A percentile compares a stretch with the other conserved stretches of the same genome.
phyloP scores from a whole-genome alignment of 176 grass and related monocot species.

The Calamus simplicifolius region DNA sequence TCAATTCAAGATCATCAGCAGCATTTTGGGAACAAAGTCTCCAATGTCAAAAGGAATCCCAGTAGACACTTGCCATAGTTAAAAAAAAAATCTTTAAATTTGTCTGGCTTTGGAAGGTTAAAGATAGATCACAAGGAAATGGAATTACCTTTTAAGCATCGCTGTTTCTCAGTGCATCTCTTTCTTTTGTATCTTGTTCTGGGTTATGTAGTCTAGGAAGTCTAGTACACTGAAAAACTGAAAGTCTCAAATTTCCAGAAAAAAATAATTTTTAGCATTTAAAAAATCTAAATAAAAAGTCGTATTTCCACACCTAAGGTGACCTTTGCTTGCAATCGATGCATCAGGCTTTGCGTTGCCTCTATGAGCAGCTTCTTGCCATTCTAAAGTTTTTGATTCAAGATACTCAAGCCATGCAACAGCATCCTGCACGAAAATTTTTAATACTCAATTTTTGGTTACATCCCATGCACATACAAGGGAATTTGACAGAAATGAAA shows the following conservation, averaged over 20 bases:
- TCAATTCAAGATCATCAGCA: no score
- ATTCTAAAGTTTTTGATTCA: constrained; percentile 86
- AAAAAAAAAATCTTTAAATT: no score
- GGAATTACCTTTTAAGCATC: constrained; percentile 57
- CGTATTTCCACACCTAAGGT: constrained; percentile 82
- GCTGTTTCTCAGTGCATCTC: constrained; percentile 59
- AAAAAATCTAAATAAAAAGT: constrained; percentile 2
- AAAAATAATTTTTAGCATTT: constrained; percentile 14
- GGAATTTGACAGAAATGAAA: neutral
- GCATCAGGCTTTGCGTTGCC: constrained; percentile 95
- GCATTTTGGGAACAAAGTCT: no score
- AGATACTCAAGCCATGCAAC: constrained; percentile 97
- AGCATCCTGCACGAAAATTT: constrained; percentile 61
- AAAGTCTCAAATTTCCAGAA: constrained; percentile 23
- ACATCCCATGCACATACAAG: neutral
- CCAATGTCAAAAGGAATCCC: no score
- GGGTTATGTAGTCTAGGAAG: constrained; percentile 97
- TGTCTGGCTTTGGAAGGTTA: no score
- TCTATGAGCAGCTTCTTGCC: constrained; percentile 81
- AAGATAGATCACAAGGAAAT: neutral
- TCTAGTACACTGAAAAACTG: constrained; percentile 89
- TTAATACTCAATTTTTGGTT: constrained; percentile 1
- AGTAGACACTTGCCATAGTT: no score
- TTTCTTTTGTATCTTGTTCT: constrained; percentile 85
- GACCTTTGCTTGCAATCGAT: constrained; percentile 98